A percentile compares a stretch with the other conserved stretches of the same genome.
Evolutionary conservation across 768 basidiomycete genomes (phyloP).

Genomic region (Lenzites betulinus): DNA sequence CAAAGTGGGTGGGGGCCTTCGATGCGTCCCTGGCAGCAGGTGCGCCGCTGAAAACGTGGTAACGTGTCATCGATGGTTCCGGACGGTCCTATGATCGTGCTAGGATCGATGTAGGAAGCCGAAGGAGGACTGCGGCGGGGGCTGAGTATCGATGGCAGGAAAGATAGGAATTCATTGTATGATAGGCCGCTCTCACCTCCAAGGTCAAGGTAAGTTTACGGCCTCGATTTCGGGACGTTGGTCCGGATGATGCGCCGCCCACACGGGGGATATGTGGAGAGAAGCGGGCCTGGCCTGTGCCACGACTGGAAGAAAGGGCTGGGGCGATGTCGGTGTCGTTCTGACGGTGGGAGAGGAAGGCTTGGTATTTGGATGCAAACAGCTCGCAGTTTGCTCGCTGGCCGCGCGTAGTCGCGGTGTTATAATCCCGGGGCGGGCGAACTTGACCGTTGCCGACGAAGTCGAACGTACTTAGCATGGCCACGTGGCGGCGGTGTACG

Average conservation of each 20-base stretch:
- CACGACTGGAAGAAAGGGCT: background rate
- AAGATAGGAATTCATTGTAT: background rate
- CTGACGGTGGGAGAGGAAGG: background rate
- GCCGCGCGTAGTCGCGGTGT: background rate
- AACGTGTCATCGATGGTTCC: conserved; percentile 9
- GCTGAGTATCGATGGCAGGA: background rate
- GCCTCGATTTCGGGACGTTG: background rate
- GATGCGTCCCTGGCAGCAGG: conserved; percentile 38
- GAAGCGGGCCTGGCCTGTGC: background rate
- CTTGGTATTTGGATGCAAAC: background rate
- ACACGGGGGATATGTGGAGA: background rate
- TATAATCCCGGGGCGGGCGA: conserved; percentile 1
- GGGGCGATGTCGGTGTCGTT: background rate
- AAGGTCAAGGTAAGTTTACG: background rate
- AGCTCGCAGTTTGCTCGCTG: background rate
- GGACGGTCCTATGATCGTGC: background rate
- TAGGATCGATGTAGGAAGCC: background rate
- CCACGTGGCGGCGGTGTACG: conserved; percentile 16
- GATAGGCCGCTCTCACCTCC: background rate
- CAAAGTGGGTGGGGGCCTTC: conserved; percentile 38
- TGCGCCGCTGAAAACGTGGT: conserved; percentile 57
- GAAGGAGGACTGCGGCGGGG: background rate
- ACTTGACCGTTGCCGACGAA: conserved; percentile 4
- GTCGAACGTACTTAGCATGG: conserved; percentile 6
- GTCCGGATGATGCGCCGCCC: background rate